Evolutionary conservation across 495 filamentous ascomycete species (phyloP), one percentile per base, ranked within the genome.

Genomic region (Penicillium fimorum): DNA sequence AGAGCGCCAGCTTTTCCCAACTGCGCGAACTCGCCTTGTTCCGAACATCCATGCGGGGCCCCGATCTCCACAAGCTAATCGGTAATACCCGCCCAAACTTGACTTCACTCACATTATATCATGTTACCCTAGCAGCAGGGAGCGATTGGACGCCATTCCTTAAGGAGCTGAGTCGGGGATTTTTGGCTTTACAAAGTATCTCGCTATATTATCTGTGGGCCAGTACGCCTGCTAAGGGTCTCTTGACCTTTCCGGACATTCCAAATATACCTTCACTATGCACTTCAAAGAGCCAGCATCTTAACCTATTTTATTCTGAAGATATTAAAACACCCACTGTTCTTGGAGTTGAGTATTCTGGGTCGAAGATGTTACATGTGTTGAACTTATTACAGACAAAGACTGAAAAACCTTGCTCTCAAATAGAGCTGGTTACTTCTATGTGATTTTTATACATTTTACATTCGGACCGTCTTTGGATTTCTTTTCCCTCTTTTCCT

Each of bases 181-280:
- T 61, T 22, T 4, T 18, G 18, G 37, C 55, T 24, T 30, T 68
- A 41, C 41, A 37, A 15, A 57, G 47, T 12, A 59, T 68, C 22
- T 68, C 65, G 15, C 49, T 68, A 17, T 64, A 66, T 32, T 68
- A 66, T 42, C 41, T 68, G 12, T 68, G 65, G 65, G 52, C 56
- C 11, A 62, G 48, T 10, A 47, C 57, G 17, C 58, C 63, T 18
- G 48, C 52, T 12, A 61, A 59, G 17, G 58, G 59, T 33, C 29
- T 68, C 3, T 30, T 66, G 7, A 53, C 55, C 4, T 68, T 68
- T 35, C 63, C 63, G 4, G 60, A 63, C 37, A 54, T 68, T 35
- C 53, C 51, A 32, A 64, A 66, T 24, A 42, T 33, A 3, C 47
- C 58, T 8, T 32, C 20, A 2, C 24, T 64, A 2, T 58, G 49